Percentiles rank a stretch among this genome's conserved stretches.
These are phyloP conservation scores for Umbelopsis isabellina DNA, from an alignment of 192 early-diverging fungal species.

Conservation along the genomic window DNA sequence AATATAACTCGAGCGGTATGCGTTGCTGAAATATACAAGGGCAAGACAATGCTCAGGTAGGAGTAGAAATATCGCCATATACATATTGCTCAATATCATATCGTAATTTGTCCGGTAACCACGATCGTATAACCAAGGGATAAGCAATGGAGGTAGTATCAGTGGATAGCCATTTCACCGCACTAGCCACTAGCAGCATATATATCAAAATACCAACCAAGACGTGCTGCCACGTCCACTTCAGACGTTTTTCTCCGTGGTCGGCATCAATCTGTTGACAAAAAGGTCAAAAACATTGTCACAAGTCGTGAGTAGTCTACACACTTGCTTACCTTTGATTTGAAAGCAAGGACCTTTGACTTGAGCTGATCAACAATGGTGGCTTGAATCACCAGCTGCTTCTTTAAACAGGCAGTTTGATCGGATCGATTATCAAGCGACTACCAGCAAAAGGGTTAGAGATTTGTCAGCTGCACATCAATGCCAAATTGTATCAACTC, in stretches of 20 bases:
- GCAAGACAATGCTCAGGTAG: neutral
- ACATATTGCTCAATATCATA: slow-evolving; percentile 9
- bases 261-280: neutral
- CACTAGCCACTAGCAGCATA: neutral
- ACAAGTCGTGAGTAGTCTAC: neutral
- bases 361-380: slow-evolving; percentile 3
- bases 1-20: too few relatives aligned
- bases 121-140: neutral
- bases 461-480: too few relatives aligned
- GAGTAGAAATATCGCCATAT: neutral
- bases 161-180: neutral
- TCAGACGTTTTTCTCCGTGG: neutral
- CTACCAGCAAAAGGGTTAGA: too few relatives aligned
- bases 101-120: neutral
- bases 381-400: neutral
- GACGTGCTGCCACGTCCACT: neutral
- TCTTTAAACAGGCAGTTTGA: neutral
- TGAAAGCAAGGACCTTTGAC: slow-evolving; percentile 1
- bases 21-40: too few relatives aligned
- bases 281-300: neutral
- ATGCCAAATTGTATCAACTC: neutral
- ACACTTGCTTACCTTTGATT: neutral
- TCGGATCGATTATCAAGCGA: neutral
- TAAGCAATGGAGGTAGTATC: neutral
- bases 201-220: neutral